Conservation (phyloP, 179 eudicot genomes). For the Silene coronaria region DNA sequence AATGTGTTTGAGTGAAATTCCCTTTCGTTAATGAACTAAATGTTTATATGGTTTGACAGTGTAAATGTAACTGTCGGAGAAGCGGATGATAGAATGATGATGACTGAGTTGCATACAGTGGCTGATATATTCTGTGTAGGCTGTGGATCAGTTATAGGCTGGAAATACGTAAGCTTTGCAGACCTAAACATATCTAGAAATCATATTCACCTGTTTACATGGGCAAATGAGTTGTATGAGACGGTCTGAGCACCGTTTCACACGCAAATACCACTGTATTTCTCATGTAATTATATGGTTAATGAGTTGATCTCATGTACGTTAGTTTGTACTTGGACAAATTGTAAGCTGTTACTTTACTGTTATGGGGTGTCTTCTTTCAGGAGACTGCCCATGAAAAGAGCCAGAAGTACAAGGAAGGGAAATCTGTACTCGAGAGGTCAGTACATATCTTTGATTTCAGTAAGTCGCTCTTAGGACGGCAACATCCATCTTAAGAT, state of each 20-base stretch:
- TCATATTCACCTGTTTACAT: conserved; percentile 8
- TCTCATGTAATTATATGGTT: background rate
- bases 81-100: conserved; percentile 75
- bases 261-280: too few relatives aligned
- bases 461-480: too few relatives aligned
- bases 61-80: conserved; percentile 79
- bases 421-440: conserved; percentile 96
- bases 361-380: conserved; percentile 27
- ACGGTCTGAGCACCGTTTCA: too few relatives aligned
- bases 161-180: conserved; percentile 85
- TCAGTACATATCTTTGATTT: conserved; percentile 30
- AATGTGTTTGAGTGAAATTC: conserved; percentile 3
- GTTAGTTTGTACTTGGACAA: background rate
- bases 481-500: too few relatives aligned
- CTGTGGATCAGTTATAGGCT: conserved; percentile 87
- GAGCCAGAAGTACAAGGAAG: conserved; percentile 95
- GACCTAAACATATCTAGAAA: conserved; percentile 19
- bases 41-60: conserved; percentile 38
- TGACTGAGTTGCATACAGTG: conserved; percentile 86
- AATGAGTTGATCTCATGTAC: too few relatives aligned
- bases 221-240: background rate
- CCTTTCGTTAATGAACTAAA: background rate
- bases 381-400: conserved; percentile 91
- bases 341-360: conserved; percentile 21
- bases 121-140: conserved; percentile 90